phyloP scores from a whole-genome alignment of 768 basidiomycete species.

The Lepiota venenata region DNA sequence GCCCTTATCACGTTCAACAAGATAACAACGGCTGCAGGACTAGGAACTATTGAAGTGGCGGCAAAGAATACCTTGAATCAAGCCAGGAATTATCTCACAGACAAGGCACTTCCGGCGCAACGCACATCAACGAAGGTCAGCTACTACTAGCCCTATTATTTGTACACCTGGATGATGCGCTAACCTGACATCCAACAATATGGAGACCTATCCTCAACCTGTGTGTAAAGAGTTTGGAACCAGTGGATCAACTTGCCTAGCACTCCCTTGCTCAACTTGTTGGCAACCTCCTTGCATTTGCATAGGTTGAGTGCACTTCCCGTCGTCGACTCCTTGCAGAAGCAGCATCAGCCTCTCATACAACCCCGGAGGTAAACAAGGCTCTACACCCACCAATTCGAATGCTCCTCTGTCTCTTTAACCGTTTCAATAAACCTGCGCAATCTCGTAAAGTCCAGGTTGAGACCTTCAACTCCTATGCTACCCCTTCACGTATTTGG shows the following conservation, averaged over 20 bases:
- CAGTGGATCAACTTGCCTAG: conserved; percentile 80
- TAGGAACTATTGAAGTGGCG: conserved; percentile 76
- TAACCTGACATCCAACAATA: conserved; percentile 59
- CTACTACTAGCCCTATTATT: conserved; percentile 1
- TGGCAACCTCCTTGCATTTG: conserved; percentile 80
- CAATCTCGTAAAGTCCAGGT: conserved; percentile 69
- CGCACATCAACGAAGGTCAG: conserved; percentile 77
- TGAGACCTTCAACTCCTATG: conserved; percentile 88
- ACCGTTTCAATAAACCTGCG: conserved; percentile 74
- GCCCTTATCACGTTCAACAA: conserved; percentile 78
- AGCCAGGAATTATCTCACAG: conserved; percentile 67
- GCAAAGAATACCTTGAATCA: conserved; percentile 84
- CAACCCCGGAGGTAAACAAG: conserved; percentile 55
- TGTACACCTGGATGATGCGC: conserved; percentile 57
- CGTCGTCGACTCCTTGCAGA: conserved; percentile 46
- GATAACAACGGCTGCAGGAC: conserved; percentile 73
- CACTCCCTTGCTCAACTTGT: conserved; percentile 74
- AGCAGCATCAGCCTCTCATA: conserved; percentile 39
- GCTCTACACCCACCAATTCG: conserved; percentile 69
- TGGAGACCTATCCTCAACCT: conserved; percentile 71
- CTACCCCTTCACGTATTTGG: conserved; percentile 74
- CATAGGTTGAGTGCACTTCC: conserved; percentile 63
- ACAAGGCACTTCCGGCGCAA: conserved; percentile 84
- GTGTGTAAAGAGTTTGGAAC: conserved; percentile 75
- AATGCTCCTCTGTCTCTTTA: conserved; percentile 80